These are phyloP conservation scores for Carex littledalei DNA, from an alignment of 176 grass and related monocot genomes.

Conservation along the genomic window DNA sequence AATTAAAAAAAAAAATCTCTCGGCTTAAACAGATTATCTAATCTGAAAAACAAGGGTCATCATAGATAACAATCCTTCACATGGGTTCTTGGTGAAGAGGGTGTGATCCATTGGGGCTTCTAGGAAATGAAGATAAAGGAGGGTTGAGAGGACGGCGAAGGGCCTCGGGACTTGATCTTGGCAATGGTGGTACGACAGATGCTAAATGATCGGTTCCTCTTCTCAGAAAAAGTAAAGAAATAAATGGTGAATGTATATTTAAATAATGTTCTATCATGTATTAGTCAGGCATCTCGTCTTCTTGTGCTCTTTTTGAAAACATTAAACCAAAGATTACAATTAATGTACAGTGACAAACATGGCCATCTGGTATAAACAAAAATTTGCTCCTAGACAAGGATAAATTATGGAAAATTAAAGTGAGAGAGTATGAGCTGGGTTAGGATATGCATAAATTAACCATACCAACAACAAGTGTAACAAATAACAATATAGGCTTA, in stretches of 20 bases:
- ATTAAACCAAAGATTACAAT: not conserved
- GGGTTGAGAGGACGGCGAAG: not conserved
- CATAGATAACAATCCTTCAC: not conserved
- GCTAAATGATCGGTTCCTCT: not conserved
- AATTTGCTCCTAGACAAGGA: not conserved
- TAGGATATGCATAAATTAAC: not conserved
- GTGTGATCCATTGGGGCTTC: not conserved
- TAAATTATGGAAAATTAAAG: not conserved
- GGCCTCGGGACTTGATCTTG: not conserved
- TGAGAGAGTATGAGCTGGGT: not conserved
- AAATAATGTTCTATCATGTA: not conserved
- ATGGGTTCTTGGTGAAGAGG: not conserved
- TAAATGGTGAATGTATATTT: not conserved
- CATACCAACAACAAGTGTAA: not conserved
- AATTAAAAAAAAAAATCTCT: not conserved
- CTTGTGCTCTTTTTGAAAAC: not conserved
- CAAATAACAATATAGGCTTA: not conserved
- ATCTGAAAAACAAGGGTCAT: not conserved
- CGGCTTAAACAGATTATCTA: not conserved
- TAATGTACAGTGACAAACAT: not conserved
- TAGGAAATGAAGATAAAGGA: slow-evolving; percentile 11
- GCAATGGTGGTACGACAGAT: not conserved
- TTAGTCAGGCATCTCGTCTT: not conserved
- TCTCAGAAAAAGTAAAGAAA: not conserved
- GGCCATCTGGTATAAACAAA: not conserved